These are phyloP conservation scores for Erucastrum elatum DNA, from an alignment of 345 rosid genomes.

Conservation along the genomic window DNA sequence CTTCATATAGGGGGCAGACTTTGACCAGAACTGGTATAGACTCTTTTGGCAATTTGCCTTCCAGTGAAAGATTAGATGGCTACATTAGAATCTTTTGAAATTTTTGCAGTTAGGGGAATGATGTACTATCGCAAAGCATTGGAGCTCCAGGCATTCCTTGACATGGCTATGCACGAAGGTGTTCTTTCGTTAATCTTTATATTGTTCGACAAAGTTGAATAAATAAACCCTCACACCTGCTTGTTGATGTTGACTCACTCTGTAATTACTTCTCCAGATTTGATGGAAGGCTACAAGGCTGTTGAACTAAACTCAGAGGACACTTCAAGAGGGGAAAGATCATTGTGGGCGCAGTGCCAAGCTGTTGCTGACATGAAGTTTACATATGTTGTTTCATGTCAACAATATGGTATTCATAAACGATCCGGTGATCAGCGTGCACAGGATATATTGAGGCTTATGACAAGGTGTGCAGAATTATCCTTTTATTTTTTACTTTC, in stretches of 20 bases:
- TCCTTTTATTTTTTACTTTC: neutral
- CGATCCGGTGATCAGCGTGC: conserved; percentile 84
- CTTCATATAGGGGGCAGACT: conserved; percentile 97
- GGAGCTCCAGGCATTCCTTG: conserved; percentile 99
- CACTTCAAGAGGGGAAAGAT: conserved; percentile 69
- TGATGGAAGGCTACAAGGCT: conserved; percentile 98
- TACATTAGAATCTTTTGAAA: neutral
- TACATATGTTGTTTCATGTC: conserved; percentile 94
- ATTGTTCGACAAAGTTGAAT: neutral
- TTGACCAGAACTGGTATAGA: conserved; percentile 90
- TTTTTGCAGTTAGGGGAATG: conserved; percentile 90
- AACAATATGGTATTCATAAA: conserved; percentile 90
- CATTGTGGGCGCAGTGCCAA: conserved; percentile 88
- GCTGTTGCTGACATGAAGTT: conserved; percentile 99
- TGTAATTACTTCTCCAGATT: conserved; percentile 54
- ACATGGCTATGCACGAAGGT: conserved; percentile 99
- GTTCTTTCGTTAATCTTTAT: conserved; percentile 9
- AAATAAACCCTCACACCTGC: neutral
- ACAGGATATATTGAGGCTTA: conserved; percentile 81
- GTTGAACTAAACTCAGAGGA: conserved; percentile 71
- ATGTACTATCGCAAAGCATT: conserved; percentile 96
- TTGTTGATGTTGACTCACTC: conserved; percentile 28
- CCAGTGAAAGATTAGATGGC: conserved; percentile 16
- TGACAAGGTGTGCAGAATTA: conserved; percentile 64
- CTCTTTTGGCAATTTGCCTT: conserved; percentile 9